These are phyloP conservation scores for Rhodotorula sp. DNA, from an alignment of 1,284 basidiomycete species.

Conservation along the genomic window DNA sequence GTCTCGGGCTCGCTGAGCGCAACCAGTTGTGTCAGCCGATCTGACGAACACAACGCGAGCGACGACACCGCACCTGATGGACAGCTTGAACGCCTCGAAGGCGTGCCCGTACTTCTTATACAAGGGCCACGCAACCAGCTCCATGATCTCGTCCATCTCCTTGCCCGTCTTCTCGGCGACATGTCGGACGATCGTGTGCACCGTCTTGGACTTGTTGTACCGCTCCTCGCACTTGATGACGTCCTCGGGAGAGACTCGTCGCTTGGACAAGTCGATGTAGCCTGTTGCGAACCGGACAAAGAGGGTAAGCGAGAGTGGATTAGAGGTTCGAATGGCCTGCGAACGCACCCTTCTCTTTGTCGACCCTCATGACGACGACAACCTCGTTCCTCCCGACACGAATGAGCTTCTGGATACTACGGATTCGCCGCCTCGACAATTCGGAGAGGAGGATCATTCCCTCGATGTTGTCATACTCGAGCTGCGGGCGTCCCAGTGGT, in stretches of 20 bases:
- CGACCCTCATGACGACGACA: slow-evolving; percentile 94
- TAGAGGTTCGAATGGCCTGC: not conserved
- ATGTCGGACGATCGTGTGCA: slow-evolving; percentile 88
- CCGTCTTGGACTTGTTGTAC: slow-evolving; percentile 96
- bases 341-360: slow-evolving; percentile 92
- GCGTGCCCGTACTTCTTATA: slow-evolving; percentile 90
- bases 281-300: slow-evolving; percentile 55
- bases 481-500: slow-evolving; percentile 55
- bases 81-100: slow-evolving; percentile 97
- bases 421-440: slow-evolving; percentile 91
- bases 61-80: slow-evolving; percentile 68
- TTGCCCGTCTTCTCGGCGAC: slow-evolving; percentile 78
- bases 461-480: slow-evolving; percentile 98
- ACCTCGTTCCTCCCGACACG: slow-evolving; percentile 97
- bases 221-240: slow-evolving; percentile 98
- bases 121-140: slow-evolving; percentile 89
- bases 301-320: not conserved
- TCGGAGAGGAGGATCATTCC: slow-evolving; percentile 99
- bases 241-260: slow-evolving; percentile 98
- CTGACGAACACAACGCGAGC: not conserved
- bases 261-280: slow-evolving; percentile 98
- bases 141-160: slow-evolving; percentile 76
- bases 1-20: slow-evolving; percentile 72
- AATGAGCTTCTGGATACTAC: slow-evolving; percentile 97
- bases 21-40: slow-evolving; percentile 9